A percentile compares a stretch with the other conserved stretches of the same genome.
phyloP scores from a whole-genome alignment of 1,284 basidiomycete species.

The Ganoderma sinense region DNA sequence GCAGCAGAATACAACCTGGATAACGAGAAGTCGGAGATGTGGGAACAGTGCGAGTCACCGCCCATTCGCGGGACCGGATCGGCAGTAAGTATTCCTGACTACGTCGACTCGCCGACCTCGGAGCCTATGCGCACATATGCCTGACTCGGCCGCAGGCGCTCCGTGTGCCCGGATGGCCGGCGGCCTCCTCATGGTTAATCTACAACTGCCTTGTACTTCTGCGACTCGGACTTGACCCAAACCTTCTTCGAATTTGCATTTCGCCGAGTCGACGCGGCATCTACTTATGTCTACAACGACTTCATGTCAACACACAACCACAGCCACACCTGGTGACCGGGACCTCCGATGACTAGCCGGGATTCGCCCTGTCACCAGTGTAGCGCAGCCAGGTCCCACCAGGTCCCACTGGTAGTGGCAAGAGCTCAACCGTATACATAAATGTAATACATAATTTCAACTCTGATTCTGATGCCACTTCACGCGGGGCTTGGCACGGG shows the following conservation, averaged over 20 bases:
- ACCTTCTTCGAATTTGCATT: background rate
- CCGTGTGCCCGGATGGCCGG: no score
- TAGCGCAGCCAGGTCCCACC: no score
- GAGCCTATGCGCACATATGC: background rate
- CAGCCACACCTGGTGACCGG: background rate
- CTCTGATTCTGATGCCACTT: background rate
- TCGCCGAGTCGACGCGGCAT: background rate
- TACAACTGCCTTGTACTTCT: background rate
- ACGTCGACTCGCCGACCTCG: no score
- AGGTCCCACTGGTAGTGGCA: no score
- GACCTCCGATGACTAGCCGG: no score
- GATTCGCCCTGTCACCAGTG: slow-evolving; percentile 2
- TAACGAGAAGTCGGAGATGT: background rate
- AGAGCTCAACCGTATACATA: no score
- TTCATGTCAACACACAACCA: background rate
- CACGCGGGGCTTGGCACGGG: background rate
- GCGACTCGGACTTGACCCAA: background rate
- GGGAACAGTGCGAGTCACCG: background rate
- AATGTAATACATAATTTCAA: slow-evolving; percentile 7
- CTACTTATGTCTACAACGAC: background rate
- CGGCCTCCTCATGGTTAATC: no score
- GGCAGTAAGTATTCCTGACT: no score
- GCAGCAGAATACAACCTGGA: background rate
- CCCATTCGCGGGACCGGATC: background rate
- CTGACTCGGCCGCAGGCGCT: no score